Percentiles rank a stretch among this genome's conserved stretches.
phyloP scores from a whole-genome alignment of 1,139 yeast species.

The Yamadazyma atlantica region DNA sequence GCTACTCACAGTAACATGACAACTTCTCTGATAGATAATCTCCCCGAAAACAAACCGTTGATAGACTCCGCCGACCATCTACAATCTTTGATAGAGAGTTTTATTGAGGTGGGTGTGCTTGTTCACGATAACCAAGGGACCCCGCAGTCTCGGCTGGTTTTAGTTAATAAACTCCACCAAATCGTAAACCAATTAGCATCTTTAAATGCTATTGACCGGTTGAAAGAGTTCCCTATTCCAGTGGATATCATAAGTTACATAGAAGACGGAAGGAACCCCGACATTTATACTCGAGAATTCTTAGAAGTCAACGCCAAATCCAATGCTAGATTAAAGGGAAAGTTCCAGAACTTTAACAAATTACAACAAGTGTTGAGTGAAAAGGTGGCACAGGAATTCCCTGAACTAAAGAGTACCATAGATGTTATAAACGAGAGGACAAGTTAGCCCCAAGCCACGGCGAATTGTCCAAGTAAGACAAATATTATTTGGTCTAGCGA shows the following conservation, averaged over 20 bases:
- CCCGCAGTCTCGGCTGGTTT: slow-evolving; percentile 44
- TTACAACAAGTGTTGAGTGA: slow-evolving; percentile 65
- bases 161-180: slow-evolving; percentile 42
- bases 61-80: slow-evolving; percentile 58
- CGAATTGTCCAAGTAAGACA: too few relatives aligned
- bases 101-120: slow-evolving; percentile 84
- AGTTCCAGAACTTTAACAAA: slow-evolving; percentile 59
- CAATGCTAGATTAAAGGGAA: slow-evolving; percentile 86
- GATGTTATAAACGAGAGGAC: slow-evolving; percentile 34
- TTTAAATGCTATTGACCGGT: slow-evolving; percentile 32
- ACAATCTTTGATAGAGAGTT: slow-evolving; percentile 73
- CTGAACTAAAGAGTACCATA: slow-evolving; percentile 53
- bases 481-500: too few relatives aligned
- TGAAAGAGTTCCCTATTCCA: slow-evolving; percentile 55
- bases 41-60: slow-evolving; percentile 41
- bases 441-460: too few relatives aligned
- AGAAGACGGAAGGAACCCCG: slow-evolving; percentile 96
- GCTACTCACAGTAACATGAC: slow-evolving; percentile 26
- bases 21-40: slow-evolving; percentile 29
- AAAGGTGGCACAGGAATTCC: slow-evolving; percentile 73
- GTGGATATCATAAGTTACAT: slow-evolving; percentile 79
- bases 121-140: slow-evolving; percentile 95
- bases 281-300: slow-evolving; percentile 93
- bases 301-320: slow-evolving; percentile 87
- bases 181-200: slow-evolving; percentile 38